Evolutionary conservation across 2,329 filamentous ascomycete genomes (phyloP).

Genomic region (Sporothrix variecibatus): DNA sequence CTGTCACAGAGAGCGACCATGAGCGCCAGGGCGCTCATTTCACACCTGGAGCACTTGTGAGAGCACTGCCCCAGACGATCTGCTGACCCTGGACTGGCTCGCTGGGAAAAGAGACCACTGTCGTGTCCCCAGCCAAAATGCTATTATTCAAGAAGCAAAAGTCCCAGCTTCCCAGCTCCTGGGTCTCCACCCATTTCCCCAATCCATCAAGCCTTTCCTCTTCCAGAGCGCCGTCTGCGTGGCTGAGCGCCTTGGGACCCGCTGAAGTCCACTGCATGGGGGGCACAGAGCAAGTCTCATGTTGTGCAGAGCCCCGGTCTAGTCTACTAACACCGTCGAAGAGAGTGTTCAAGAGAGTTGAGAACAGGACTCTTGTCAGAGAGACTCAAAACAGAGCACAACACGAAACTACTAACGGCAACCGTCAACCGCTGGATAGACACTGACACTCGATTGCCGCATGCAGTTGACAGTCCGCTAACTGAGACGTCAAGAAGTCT

Average conservation of each 20-base stretch:
- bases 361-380: too few species aligned
- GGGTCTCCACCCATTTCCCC: not conserved
- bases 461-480: not conserved
- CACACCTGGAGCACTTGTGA: not conserved
- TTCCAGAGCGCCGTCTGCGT: not conserved
- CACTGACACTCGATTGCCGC: not conserved
- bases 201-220: not conserved
- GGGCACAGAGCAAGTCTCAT: not conserved
- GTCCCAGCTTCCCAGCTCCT: not conserved
- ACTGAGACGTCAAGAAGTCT: not conserved
- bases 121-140: not conserved
- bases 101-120: not conserved
- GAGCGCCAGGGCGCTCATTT: not conserved
- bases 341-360: not conserved
- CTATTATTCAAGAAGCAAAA: too few species aligned
- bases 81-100: not conserved
- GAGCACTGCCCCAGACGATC: conserved; percentile 21
- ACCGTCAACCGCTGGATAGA: not conserved
- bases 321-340: not conserved
- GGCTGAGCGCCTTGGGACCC: conserved; percentile 17
- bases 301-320: not conserved
- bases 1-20: not conserved
- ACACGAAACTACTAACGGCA: not conserved
- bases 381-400: not conserved
- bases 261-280: not conserved